A percentile compares a stretch with the other conserved stretches of the same genome.
phyloP scores from a whole-genome alignment of 441 rosid species.

The Metrosideros polymorpha region DNA sequence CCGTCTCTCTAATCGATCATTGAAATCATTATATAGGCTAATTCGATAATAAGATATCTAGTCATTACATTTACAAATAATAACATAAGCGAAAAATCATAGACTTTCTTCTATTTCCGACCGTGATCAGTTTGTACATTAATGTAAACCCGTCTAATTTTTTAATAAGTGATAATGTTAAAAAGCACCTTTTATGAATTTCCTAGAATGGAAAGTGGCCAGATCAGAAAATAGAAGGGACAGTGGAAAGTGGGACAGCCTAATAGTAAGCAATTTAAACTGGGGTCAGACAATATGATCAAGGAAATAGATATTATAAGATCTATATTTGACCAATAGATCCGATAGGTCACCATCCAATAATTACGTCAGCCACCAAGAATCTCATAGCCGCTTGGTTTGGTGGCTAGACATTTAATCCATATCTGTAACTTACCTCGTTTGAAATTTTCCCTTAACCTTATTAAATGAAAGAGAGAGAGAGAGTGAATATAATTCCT shows the following conservation, averaged over 20 bases:
- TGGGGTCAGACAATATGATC: not conserved
- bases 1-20: not conserved
- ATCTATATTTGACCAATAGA: not conserved
- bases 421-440: not conserved
- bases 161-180: not conserved
- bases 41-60: not conserved
- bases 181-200: not conserved
- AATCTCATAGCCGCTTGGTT: not conserved
- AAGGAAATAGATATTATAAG: not conserved
- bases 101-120: not conserved
- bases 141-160: not conserved
- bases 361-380: not conserved
- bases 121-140: not conserved
- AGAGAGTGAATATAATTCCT: not conserved
- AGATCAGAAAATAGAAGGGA: not conserved
- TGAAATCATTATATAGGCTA: not conserved
- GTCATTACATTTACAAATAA: not conserved
- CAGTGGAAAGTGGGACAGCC: not conserved
- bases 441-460: not conserved
- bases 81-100: not conserved
- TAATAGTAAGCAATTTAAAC: not conserved
- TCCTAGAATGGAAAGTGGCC: not conserved
- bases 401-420: not conserved
- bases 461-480: not conserved
- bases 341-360: not conserved